phyloP scores from a whole-genome alignment of 169 alveolate species.

The Babesia gibsoni region DNA sequence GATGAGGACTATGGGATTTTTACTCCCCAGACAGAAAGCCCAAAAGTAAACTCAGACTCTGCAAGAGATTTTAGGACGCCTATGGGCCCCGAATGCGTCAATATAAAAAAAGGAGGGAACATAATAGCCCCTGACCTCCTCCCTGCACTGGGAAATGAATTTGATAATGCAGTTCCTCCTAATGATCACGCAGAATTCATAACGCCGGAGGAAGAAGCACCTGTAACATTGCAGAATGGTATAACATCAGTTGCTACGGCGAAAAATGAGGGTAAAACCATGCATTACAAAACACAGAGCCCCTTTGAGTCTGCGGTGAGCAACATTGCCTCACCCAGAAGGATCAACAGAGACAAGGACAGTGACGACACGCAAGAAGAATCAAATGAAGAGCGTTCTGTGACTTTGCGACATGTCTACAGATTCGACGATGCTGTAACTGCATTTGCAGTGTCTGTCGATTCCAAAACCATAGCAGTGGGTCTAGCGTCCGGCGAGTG shows the following conservation, averaged over 20 bases:
- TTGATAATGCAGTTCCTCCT: neutral
- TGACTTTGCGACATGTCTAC: slow-evolving; percentile 34
- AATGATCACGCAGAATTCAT: too few species aligned
- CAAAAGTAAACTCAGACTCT: neutral
- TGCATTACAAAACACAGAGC: neutral
- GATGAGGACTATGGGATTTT: too few species aligned
- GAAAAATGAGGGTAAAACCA: neutral
- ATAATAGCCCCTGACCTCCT: neutral
- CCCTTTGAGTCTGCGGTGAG: neutral
- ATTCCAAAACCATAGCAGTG: slow-evolving; percentile 29
- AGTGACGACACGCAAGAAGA: neutral
- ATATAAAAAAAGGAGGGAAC: neutral
- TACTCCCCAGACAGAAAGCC: neutral
- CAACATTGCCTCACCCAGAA: neutral
- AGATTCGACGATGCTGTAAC: slow-evolving; percentile 30
- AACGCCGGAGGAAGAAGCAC: neutral
- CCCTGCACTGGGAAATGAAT: neutral
- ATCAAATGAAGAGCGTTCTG: neutral
- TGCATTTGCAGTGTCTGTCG: slow-evolving; percentile 31
- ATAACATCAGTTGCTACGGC: neutral
- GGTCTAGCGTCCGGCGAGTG: slow-evolving; percentile 49
- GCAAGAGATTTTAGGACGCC: neutral
- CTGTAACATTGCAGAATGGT: neutral
- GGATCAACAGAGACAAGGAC: neutral
- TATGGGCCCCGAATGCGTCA: neutral